Conservation (phyloP, 192 early-diverging fungal genomes). For the Coemansia sp. region DNA sequence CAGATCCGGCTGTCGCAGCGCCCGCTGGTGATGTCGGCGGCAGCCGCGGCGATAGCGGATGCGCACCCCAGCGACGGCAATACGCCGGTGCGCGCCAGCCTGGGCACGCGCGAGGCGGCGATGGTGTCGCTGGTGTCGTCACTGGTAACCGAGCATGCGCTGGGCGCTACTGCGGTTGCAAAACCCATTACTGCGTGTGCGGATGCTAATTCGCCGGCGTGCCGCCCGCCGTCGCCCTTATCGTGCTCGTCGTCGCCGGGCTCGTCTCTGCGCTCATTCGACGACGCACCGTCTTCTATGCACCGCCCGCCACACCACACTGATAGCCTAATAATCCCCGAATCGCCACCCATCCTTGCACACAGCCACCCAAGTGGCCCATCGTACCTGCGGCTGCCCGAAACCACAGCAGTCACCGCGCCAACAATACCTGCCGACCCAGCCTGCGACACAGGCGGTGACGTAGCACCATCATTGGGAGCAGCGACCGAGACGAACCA, state of each 20-base stretch:
- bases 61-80: too few species aligned
- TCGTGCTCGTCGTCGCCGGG: constrained; percentile 9
- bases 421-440: not conserved
- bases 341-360: constrained; percentile 3
- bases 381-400: constrained; percentile 33
- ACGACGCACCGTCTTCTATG: not conserved
- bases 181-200: not conserved
- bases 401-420: constrained; percentile 1
- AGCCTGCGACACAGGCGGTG: too few species aligned
- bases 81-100: not conserved
- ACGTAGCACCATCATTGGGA: too few species aligned
- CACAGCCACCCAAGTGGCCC: not conserved
- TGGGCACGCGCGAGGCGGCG: not conserved
- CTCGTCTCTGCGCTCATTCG: not conserved
- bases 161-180: not conserved
- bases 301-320: not conserved
- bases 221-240: constrained; percentile 8
- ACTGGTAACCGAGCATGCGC: constrained; percentile 5
- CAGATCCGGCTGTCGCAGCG: constrained; percentile 30
- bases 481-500: constrained; percentile 15
- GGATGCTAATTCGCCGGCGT: not conserved
- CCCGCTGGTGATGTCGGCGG: not conserved
- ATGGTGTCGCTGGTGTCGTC: constrained; percentile 15
- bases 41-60: not conserved
- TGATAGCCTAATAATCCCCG: constrained; percentile 8